Evolutionary conservation across 129 eudicot species (phyloP).

Genomic region (Kitagawia praeruptora): DNA sequence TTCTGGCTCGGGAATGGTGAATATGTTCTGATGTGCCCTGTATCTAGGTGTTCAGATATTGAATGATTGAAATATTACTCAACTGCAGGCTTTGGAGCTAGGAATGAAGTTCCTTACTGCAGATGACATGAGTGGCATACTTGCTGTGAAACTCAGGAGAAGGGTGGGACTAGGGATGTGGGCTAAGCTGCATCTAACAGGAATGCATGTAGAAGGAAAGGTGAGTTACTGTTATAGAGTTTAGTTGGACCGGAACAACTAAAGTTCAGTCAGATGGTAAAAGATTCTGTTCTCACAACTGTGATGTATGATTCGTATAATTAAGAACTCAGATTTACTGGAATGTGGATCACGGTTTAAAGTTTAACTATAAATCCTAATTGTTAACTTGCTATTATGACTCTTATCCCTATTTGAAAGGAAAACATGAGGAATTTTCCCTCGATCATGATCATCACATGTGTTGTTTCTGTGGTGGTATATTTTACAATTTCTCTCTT

Average conservation of each 20-base stretch:
- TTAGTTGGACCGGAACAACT: background rate
- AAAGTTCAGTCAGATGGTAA: background rate
- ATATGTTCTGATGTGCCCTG: background rate
- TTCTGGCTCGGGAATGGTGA: slow-evolving; percentile 2
- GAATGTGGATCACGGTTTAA: background rate
- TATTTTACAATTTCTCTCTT: background rate
- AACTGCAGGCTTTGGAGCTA: slow-evolving; percentile 67
- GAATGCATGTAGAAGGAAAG: slow-evolving; percentile 97
- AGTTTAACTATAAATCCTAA: background rate
- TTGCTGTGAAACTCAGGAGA: slow-evolving; percentile 67
- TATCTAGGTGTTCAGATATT: background rate
- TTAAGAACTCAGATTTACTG: background rate
- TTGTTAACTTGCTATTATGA: background rate
- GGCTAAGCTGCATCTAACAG: slow-evolving; percentile 79
- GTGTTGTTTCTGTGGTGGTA: background rate
- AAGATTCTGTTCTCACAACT: background rate
- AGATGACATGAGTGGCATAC: slow-evolving; percentile 88
- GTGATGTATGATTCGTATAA: background rate
- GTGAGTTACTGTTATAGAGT: slow-evolving; percentile 22
- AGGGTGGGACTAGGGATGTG: slow-evolving; percentile 82
- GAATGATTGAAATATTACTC: slow-evolving; percentile 8
- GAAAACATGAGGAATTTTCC: background rate
- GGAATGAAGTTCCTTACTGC: slow-evolving; percentile 85
- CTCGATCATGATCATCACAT: background rate
- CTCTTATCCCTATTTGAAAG: background rate